Evolutionary conservation across 148 eudicot genomes (phyloP), one percentile per base, ranked within the genome.

Genomic region (Silene conica): DNA sequence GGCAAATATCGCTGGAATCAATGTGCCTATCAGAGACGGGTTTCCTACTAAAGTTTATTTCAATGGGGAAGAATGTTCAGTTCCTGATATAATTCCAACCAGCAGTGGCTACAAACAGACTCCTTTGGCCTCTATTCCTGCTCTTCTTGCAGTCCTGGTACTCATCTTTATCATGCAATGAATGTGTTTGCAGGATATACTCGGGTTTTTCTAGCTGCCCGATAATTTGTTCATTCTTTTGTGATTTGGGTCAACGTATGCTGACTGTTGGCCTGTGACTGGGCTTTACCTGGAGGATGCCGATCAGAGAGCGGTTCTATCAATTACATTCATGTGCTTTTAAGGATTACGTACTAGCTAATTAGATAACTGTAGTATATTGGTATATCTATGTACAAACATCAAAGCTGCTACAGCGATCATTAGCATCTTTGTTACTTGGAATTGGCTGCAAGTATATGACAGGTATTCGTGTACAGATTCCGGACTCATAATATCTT

Each of bases 61-160:
- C 75, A 90, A 90, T 16, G 96, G 96, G 38, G 92, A 88, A 23
- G 96, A 88, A 80, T 90, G 96, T 71, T 81, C 96, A 0, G 83
- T 90, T 50, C 96, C 96, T 2, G 69, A 50, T 6, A 68, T 82
- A 23, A 74, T 88, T 75, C 96, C 96, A 1, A 56, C 63, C 2
- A 82, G 80, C 71, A 68, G 81, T 80, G 80, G 86, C 41, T 34
- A 68, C 26, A 70, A 76, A 59, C 74, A 46, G 72, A 76, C 62
- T 67, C 79, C 77, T 22, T 11, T 63, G 45, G 23, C 71, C 28
- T 7, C 81, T 10, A 13, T 89, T 26, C 73, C 80, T 1, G 23
- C 79, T 61, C 60, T 85, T 46, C 45, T 87, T 26, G 85, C 82
- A 52, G 52, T 73, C 21, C 12, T 83, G 34, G 76, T 80, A 26